A percentile compares a stretch with the other conserved stretches of the same genome.
Conservation (phyloP, 305 asterid species). For the Fraxinus dipetala region DNA sequence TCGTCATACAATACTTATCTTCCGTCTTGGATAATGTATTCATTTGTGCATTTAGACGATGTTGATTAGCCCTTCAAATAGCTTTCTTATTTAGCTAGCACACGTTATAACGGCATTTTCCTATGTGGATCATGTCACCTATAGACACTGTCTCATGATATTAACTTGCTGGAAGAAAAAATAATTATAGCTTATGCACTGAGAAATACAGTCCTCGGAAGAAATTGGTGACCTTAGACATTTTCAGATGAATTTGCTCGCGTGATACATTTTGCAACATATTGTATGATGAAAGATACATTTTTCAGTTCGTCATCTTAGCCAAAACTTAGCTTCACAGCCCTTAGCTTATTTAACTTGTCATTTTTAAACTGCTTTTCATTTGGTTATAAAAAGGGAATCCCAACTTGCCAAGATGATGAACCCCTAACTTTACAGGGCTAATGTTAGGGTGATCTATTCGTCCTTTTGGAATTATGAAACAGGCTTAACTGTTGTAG, state of each 20-base stretch:
- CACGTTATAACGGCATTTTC: neutral
- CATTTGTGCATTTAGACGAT: neutral
- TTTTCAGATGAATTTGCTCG: neutral
- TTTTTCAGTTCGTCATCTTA: neutral
- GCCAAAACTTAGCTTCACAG: neutral
- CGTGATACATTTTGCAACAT: neutral
- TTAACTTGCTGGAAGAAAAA: neutral
- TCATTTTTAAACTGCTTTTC: neutral
- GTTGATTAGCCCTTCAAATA: neutral
- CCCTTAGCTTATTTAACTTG: neutral
- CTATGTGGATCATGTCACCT: neutral
- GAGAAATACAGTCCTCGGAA: neutral
- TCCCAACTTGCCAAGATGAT: neutral
- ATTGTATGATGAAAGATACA: neutral
- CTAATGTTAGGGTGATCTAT: neutral
- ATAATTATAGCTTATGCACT: neutral
- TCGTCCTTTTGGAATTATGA: neutral
- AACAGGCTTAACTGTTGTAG: neutral
- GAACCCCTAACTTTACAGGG: neutral
- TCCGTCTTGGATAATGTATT: neutral
- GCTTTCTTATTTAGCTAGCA: neutral
- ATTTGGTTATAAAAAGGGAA: neutral
- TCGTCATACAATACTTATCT: neutral
- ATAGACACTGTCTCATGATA: neutral
- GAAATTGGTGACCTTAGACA: neutral